These are phyloP conservation scores for Cantharellus anzutake DNA, from an alignment of 768 basidiomycete genomes.

Conservation along the genomic window DNA sequence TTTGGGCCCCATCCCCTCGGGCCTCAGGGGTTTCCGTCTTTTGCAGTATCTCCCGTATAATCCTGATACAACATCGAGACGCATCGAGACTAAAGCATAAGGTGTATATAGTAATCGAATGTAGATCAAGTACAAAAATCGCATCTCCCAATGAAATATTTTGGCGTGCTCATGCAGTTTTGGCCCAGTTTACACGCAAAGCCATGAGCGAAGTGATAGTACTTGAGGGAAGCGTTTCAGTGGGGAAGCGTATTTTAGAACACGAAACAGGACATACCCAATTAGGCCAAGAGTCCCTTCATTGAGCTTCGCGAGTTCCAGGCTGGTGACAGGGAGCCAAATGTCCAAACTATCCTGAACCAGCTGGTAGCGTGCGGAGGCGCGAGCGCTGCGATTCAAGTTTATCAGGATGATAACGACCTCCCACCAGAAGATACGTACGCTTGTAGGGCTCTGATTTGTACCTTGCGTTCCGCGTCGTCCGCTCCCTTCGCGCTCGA, in stretches of 20 bases:
- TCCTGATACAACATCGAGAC: too few species aligned
- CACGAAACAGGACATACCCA: slow-evolving; percentile 37
- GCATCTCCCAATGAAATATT: too few species aligned
- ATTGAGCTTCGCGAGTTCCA: slow-evolving; percentile 56
- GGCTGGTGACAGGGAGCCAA: slow-evolving; percentile 73
- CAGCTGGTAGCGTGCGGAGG: slow-evolving; percentile 57
- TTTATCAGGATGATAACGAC: background rate
- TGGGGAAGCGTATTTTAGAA: background rate
- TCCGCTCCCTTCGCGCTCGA: slow-evolving; percentile 8
- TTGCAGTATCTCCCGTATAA: too few species aligned
- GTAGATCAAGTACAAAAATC: too few species aligned
- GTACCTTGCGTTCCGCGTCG: slow-evolving; percentile 42
- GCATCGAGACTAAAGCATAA: too few species aligned
- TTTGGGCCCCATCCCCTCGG: too few species aligned
- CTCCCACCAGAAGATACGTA: slow-evolving; percentile 9
- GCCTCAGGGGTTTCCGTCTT: too few species aligned
- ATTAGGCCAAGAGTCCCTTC: slow-evolving; percentile 74
- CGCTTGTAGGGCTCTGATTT: slow-evolving; percentile 33
- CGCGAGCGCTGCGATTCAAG: slow-evolving; percentile 30
- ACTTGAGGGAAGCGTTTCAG: slow-evolving; percentile 21
- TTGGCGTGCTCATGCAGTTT: background rate
- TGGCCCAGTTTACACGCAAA: slow-evolving; percentile 23
- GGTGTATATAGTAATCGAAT: too few species aligned
- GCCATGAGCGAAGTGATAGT: slow-evolving; percentile 55
- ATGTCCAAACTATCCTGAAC: slow-evolving; percentile 70